Evolutionary conservation across 23 red algal genomes (phyloP), one percentile per base, ranked within the genome.

Genomic region (Gracilaria gracilis): DNA sequence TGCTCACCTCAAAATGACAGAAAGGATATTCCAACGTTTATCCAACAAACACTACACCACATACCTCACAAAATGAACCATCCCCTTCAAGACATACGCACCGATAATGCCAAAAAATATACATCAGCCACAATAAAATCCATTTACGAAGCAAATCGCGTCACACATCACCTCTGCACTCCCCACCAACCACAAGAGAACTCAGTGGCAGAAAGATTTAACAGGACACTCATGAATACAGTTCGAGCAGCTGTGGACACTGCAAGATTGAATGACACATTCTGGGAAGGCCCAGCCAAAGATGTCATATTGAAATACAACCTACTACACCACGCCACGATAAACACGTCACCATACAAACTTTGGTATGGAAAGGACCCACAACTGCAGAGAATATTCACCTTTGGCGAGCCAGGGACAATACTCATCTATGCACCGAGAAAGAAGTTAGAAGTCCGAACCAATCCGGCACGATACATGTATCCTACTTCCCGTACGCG

Each of bases 111-210:
- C 59, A 61, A 67, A 33, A 53, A 64, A 27, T 83, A 62, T 32
- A 13, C 21, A 7, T 35, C 80, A 2, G 7, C 40, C 5, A 65
- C 4, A 38, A 59, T 83, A 25, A 2, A 70, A 46, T 11, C 2
- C 13, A 4, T 16, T 35, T 70, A 28, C 34, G 25, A 38, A 70
- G 4, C 15, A 35, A 70, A 1, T 35, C 1, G 2, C 28, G 2
- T 16, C 25, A 70, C 21, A 33, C 65, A 70, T 33, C 65, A 70
- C 27, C 7, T 54, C 81, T 0, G 65, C 4, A 72, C 64, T 0
- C 85, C 32, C 29, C 67, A 88, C 32, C 36, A 42, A 58, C 85
- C 85, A 9, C 58, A 88, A 36, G 74, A 61, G 6, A 88, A 88
- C 2, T 15, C 28, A 16, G 16, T 61, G 11, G 85, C 69, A 44